Evolutionary conservation across 768 basidiomycete genomes (phyloP), one percentile per base, ranked within the genome.

Genomic region (Termitomyces sp.): DNA sequence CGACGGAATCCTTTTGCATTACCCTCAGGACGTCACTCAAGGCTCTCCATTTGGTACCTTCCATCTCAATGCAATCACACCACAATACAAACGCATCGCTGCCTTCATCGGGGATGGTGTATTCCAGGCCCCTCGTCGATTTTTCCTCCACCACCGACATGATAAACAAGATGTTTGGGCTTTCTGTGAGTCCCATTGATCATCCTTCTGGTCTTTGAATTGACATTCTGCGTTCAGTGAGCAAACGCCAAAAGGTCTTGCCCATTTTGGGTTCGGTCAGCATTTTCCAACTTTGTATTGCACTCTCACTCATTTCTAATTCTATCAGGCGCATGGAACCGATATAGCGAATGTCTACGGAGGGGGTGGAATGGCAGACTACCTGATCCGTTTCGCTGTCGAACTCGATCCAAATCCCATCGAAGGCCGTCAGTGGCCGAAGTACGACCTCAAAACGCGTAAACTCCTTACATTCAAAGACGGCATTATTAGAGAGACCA

Each of bases 1-100:
- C 4, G 61, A 68, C 14, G 54, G 63, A 13, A 46, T 80, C n/a
- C 55, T 68, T 10, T 31, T 60, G 9, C 59, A 70, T 18, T 82
- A 81, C 58, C 75, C 81, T 0, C 56, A 63, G 0, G 73, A 78
- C 50, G 63, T 73, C 1, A 66, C 69, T 1, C 62, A 74, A 53
- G 84, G 83, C 18, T 84, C 82, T 0, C 84, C 83, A 0, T 86
- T 78, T 60, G 72, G 72, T 55, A 85, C 83, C 0, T 74, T 76
- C 0, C 22, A 63, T 39, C 57, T 72, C 18, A 81, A 84, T 55
- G 71, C 72, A 0, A 57, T 79, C 5, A 74, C 76, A 2, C 76
- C 79, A 0, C 74, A 84, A 56, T 82, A 72, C 67, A 84, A 84
- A 61, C 71, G 81, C 1, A 58, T 82, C 6, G 74, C 82, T 5